Evolutionary conservation across 129 eudicot genomes (phyloP).

Genomic region (Lactuca saligna): DNA sequence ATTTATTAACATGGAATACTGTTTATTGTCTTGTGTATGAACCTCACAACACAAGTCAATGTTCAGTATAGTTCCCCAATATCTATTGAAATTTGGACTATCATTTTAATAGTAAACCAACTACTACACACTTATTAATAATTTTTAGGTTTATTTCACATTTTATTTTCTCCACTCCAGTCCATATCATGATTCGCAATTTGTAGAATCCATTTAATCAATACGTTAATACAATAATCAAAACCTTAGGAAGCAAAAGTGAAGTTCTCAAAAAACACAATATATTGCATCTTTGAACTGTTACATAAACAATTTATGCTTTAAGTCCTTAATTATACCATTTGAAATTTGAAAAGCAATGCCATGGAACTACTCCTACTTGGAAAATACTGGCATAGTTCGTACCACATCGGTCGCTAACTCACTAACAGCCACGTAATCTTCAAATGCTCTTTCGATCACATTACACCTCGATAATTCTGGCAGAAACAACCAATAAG

Average conservation of each 20-base stretch:
- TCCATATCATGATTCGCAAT: too few species aligned
- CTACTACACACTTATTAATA: too few species aligned
- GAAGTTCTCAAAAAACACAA: background rate
- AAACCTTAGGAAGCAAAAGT: background rate
- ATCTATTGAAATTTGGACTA: too few species aligned
- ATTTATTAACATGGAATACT: too few species aligned
- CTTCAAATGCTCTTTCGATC: slow-evolving; percentile 37
- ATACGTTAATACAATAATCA: background rate
- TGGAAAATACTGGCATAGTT: background rate
- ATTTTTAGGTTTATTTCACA: too few species aligned
- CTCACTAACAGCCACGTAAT: slow-evolving; percentile 20
- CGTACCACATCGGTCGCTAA: background rate
- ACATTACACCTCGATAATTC: slow-evolving; percentile 33
- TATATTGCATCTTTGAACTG: background rate
- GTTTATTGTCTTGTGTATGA: too few species aligned
- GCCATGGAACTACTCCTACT: background rate
- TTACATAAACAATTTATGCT: background rate
- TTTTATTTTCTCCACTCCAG: too few species aligned
- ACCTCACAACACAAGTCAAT: too few species aligned
- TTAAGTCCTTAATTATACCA: background rate
- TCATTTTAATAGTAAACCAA: too few species aligned
- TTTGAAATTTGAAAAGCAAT: background rate
- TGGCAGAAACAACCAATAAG: slow-evolving; percentile 53
- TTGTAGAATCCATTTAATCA: too few species aligned
- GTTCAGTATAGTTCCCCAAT: too few species aligned